Evolutionary conservation across 2,329 filamentous ascomycete species (phyloP).

Genomic region (Colletotrichum neosansevieriae): DNA sequence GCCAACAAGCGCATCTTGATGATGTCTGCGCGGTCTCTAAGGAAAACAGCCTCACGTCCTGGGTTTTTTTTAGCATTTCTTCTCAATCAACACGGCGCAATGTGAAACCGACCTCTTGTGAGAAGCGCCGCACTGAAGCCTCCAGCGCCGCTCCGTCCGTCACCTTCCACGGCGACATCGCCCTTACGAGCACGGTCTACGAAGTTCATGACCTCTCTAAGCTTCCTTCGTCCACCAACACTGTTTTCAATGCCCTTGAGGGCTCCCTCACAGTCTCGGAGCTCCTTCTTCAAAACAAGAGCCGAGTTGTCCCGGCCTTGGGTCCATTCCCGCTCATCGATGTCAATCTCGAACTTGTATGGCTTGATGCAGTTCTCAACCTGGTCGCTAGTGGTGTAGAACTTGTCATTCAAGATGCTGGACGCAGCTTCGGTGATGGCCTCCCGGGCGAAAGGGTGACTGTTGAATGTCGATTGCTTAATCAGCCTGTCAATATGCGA

Average conservation of each 20-base stretch:
- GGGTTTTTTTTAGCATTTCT: slow-evolving; percentile 44
- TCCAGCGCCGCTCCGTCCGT: slow-evolving; percentile 86
- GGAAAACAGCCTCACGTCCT: slow-evolving; percentile 94
- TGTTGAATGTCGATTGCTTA: slow-evolving; percentile 83
- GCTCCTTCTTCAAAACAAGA: slow-evolving; percentile 85
- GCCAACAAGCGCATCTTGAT: slow-evolving; percentile 91
- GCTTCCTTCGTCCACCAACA: slow-evolving; percentile 85
- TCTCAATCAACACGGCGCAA: slow-evolving; percentile 20
- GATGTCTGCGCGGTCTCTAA: slow-evolving; percentile 90
- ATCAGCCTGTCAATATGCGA: slow-evolving; percentile 84
- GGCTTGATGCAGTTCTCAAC: slow-evolving; percentile 99
- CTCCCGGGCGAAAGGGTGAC: slow-evolving; percentile 91
- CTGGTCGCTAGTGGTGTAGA: slow-evolving; percentile 97
- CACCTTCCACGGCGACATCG: slow-evolving; percentile 85
- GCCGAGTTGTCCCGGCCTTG: slow-evolving; percentile 87
- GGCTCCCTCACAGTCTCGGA: slow-evolving; percentile 85
- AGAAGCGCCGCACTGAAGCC: slow-evolving; percentile 92
- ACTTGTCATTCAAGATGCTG: slow-evolving; percentile 90
- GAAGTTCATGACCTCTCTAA: slow-evolving; percentile 90
- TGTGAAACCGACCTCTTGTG: slow-evolving; percentile 73
- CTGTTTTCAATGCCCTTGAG: slow-evolving; percentile 79
- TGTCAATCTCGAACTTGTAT: slow-evolving; percentile 97
- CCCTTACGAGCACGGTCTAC: slow-evolving; percentile 91
- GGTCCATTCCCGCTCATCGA: slow-evolving; percentile 90
- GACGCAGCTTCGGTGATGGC: slow-evolving; percentile 94